Base-by-base conservation (phyloP, 306 rosid genomes). In the Trifolium subterraneum region DNA sequence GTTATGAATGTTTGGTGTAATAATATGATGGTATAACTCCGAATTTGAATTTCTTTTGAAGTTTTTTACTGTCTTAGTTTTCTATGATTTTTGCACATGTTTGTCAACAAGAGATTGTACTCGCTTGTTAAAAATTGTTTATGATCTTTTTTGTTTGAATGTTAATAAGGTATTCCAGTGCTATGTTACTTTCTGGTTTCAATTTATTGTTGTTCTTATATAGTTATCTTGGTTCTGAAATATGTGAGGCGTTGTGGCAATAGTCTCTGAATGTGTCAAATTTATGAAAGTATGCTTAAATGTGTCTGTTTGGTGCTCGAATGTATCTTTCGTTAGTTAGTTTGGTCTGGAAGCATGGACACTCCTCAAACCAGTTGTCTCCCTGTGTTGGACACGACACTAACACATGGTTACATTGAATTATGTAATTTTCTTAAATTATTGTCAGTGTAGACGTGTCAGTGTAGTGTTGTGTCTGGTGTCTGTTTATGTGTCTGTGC, bases 91-190 rank as follows among this genome's bases (percentile, higher is more conserved):
- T 80, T 66, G 52, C 50, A 23, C 14, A 69, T 63, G 72, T 56
- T 56, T 64, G 45, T 25, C 18, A 29, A 73, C 19, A 36, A 65
- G 82, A 67, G 72, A 56, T 64, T 56, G 78, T 39, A 80, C 77
- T 84, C 78, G 58, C 31, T 75, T 75, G 48, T 51, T 70, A 14
- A 51, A 39, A 13, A 14, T 29, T 64, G 69, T 64, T 64, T 29
- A 50, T 45, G 25, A 29, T 72, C 16, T 41, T 76, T 76, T 68
- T 62, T 71, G 51, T 18, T 72, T 73, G 73, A 80, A 80, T 80
- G 84, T 80, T 78, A 73, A 84, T 72, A 72, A 68, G 42, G 75
- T 77, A 70, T 76, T 83, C 75, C 59, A 41, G 50, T 8, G 63
- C 20, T 64, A 6, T 5, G 69, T 29, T 64, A 6, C 20, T 22